Conservation (phyloP, 176 grass and related monocot genomes). For the Bromus sterilis region DNA sequence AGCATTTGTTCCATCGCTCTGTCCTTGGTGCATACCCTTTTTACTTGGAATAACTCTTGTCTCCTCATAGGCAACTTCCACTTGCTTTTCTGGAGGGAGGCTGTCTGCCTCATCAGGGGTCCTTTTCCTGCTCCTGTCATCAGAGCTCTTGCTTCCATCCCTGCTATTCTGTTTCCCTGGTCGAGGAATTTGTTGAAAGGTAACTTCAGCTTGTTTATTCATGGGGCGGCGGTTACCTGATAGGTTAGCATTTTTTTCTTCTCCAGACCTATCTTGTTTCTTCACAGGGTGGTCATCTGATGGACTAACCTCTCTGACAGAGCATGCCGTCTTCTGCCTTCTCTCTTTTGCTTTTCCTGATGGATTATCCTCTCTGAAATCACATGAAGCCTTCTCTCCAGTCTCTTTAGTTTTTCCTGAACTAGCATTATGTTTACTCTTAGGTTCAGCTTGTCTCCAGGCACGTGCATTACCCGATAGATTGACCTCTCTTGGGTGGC, state of each 20-base stretch:
- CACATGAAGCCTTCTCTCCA: background rate
- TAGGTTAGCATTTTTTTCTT: background rate
- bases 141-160: slow-evolving; percentile 10
- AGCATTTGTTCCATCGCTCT: slow-evolving; percentile 20
- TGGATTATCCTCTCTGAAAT: slow-evolving; percentile 2
- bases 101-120: slow-evolving; percentile 16
- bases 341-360: background rate
- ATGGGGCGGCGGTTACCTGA: background rate
- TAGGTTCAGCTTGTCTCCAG: slow-evolving; percentile 10
- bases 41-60: slow-evolving; percentile 16
- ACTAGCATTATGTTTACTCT: background rate
- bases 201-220: slow-evolving; percentile 18
- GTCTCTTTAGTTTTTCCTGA: slow-evolving; percentile 13
- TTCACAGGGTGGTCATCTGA: slow-evolving; percentile 6
- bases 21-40: slow-evolving; percentile 12
- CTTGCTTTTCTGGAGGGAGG: slow-evolving; percentile 49
- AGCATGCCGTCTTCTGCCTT: background rate
- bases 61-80: slow-evolving; percentile 48
- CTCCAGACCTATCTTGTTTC: background rate
- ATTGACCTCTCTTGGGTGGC: background rate
- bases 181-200: background rate
- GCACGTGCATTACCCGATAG: background rate
- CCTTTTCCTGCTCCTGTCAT: slow-evolving; percentile 9
- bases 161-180: background rate
- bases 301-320: background rate